Base-by-base conservation (phyloP, 805 yeast species). In the Candida ficus region DNA sequence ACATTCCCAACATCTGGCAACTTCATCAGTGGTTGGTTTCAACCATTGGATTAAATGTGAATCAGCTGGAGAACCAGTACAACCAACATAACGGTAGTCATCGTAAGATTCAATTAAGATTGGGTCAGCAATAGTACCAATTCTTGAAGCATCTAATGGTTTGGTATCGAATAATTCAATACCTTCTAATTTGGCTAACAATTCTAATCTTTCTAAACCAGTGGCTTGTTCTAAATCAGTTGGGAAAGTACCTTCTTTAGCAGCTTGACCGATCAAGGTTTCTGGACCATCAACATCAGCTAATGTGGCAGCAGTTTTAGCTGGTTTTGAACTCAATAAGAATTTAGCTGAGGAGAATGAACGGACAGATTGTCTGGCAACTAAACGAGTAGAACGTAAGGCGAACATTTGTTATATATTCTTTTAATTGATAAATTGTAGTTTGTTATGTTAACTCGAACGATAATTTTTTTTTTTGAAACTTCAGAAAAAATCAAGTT, bases 1-100 rank as follows among this genome's bases (percentile, higher is more conserved):
- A 68, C 98, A 91, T 68, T 93, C 96, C 96, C 96, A 87, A 73
- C 97, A 93, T 80, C 99, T 88, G 54, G 85, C 85, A 47, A 83
- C 83, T 67, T 86, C 73, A 37, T 77, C 85, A 50, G 73, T 77
- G 53, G 89, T 83, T 57, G 95, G 95, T 68, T 80, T 81, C 72
- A 90, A 77, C 96, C 97, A 91, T 82, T 80, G 78, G 52, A 87
- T 78, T 57, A 78, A 81, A 70, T 90, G 98, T 52, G 93, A 82
- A 49, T 86, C 95, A 44, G 89, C 95, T 60, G 95, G 96, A 53
- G 86, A 77, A 61, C 99, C 99, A 51, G 95, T 83, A 74, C 99
- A 93, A 50, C 98, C 99, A 59, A 93, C 90, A 63, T 87, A 91
- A 74, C 97, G 85, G 75, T 78, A 80, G 56, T 86, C 88, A 64